Base-by-base conservation (phyloP, 2,329 filamentous ascomycete species). In the Chaetomium sp. region DNA sequence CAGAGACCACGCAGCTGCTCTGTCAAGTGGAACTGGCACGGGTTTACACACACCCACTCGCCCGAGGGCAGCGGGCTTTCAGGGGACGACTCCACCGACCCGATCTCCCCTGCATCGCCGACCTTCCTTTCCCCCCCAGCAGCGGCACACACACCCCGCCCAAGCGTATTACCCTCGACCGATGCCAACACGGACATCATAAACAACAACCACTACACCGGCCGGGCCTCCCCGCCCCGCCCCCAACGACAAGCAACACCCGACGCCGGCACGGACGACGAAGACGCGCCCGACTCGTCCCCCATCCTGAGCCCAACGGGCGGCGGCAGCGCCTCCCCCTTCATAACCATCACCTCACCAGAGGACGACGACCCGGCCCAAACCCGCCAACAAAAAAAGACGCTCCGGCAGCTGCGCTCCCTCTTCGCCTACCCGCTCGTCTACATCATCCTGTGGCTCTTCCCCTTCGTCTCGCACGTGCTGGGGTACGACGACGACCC, bases 381-480 rank as follows among this genome's bases (percentile, higher is more conserved):
- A 23, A 12, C 55, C 19, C 23, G 16, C 1, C 50, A 53, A 7
- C 57, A 53, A 13, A 78, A 82, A 19, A 84, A 83, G 64, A 87
- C 91, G 65, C 83, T 85, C 53, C 84, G 87, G 10, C 90, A 93
- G 71, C 81, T 93, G 2, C 85, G 88, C 35, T 83, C 90, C 33
- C 81, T 93, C 21, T 92, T 93, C 76, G 86, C 92, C 56, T 94
- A 94, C 74, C 91, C 91, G 0, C 74, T 89, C 21, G 83, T 90
- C 4, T 93, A 94, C 75, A 81, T 90, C 23, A 75, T 85, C 4
- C 85, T 91, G 69, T 94, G 91, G 91, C 77, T 90, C 3, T 77
- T 90, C 8, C 90, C 91, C 0, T 91, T 93, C 70, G 77, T 88
- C 2, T 81, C 81, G 2, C 88, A 93, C 73, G 80, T 87, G 57